Evolutionary conservation across 768 basidiomycete genomes (phyloP).

Genomic region (Leccinum subtestaceum): DNA sequence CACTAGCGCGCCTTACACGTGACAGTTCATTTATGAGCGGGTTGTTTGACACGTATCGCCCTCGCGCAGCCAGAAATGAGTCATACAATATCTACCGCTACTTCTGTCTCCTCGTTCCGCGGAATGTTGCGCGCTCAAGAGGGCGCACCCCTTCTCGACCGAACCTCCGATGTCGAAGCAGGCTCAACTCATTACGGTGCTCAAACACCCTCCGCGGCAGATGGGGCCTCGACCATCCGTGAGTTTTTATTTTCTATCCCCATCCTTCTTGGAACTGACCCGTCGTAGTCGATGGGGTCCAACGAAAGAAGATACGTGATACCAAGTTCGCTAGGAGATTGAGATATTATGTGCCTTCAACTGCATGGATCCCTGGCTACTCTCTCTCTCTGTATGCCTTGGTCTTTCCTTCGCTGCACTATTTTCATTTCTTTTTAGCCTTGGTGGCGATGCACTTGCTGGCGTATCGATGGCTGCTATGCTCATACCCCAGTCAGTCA

Average conservation of each 20-base stretch:
- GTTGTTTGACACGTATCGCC: no score
- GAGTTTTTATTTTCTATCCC: not conserved
- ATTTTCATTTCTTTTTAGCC: constrained; percentile 31
- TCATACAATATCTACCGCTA: constrained; percentile 26
- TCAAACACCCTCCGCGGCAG: constrained; percentile 10
- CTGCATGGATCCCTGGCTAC: constrained; percentile 78
- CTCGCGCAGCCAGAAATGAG: constrained; percentile 11
- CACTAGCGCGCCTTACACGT: no score
- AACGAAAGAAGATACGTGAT: constrained; percentile 18
- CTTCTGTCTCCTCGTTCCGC: constrained; percentile 27
- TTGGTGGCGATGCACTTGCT: constrained; percentile 73
- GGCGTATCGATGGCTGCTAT: constrained; percentile 84
- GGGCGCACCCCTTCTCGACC: constrained; percentile 22
- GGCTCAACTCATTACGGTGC: constrained; percentile 21
- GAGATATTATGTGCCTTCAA: constrained; percentile 76
- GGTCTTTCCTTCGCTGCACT: not conserved
- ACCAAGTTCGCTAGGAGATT: constrained; percentile 46
- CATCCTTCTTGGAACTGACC: not conserved
- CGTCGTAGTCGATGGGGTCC: constrained; percentile 10
- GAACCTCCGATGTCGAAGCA: constrained; percentile 26
- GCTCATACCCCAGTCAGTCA: constrained; percentile 85
- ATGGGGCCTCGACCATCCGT: constrained; percentile 23
- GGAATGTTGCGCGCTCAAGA: constrained; percentile 24
- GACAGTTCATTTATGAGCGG: no score
- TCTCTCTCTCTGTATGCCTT: constrained; percentile 58